A percentile compares a stretch with the other conserved stretches of the same genome.
Conservation (phyloP, 2,329 filamentous ascomycete species). For the Microdochium trichocladiopsis region DNA sequence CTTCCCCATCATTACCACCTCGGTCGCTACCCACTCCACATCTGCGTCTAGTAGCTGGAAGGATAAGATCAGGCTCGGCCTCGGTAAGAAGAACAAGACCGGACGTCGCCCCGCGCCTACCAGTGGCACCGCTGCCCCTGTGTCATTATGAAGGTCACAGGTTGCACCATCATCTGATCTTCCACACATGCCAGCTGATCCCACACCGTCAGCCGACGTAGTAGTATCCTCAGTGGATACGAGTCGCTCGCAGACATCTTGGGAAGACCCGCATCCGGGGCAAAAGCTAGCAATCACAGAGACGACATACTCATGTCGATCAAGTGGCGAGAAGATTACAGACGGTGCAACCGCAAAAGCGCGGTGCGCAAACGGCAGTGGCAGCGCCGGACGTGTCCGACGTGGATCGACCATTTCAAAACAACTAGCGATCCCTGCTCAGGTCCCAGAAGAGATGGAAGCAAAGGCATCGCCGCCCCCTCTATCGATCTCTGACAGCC, state of each 20-base stretch:
- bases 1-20: constrained; percentile 43
- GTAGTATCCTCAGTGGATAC: constrained; percentile 12
- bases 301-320: constrained; percentile 9
- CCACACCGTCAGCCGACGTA: constrained; percentile 7
- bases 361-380: constrained; percentile 16
- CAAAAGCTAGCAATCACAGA: constrained; percentile 14
- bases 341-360: constrained; percentile 44
- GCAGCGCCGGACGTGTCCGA: constrained; percentile 15
- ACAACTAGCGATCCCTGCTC: constrained; percentile 21
- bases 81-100: constrained; percentile 44
- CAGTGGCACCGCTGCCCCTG: constrained; percentile 25
- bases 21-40: constrained; percentile 45
- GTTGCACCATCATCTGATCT: constrained; percentile 42
- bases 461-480: constrained; percentile 8
- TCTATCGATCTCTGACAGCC: constrained; percentile 4
- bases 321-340: constrained; percentile 22
- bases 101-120: constrained; percentile 33
- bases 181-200: constrained; percentile 14
- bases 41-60: constrained; percentile 57
- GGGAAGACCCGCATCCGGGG: constrained; percentile 41
- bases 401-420: constrained; percentile 16
- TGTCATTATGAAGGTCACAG: constrained; percentile 50
- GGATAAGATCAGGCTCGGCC: constrained; percentile 54
- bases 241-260: constrained; percentile 14
- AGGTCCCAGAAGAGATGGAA: constrained; percentile 14